Evolutionary conservation across 2,329 filamentous ascomycete genomes (phyloP).

Genomic region (Mycosphaerelloides madeirae): DNA sequence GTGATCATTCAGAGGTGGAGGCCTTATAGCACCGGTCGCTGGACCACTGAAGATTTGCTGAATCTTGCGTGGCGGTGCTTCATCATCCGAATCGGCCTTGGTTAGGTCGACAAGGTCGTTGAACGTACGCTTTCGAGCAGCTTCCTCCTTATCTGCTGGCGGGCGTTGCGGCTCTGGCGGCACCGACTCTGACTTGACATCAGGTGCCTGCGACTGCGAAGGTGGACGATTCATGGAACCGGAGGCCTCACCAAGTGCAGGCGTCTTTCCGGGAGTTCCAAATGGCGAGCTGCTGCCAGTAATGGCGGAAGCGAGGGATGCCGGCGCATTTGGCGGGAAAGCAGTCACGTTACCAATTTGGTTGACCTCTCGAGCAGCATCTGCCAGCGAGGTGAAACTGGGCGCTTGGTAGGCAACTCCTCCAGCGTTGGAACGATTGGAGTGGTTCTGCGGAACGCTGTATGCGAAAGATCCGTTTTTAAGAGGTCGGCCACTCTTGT

Average conservation of each 20-base stretch:
- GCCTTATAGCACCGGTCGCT: constrained; percentile 2
- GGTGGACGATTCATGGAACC: neutral
- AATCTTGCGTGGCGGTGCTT: constrained; percentile 40
- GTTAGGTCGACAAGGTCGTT: constrained; percentile 53
- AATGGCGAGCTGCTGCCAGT: neutral
- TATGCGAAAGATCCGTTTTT: constrained; percentile 16
- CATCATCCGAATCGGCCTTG: constrained; percentile 39
- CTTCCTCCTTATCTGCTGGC: constrained; percentile 49
- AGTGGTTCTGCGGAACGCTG: constrained; percentile 7
- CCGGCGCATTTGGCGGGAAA: constrained; percentile 3
- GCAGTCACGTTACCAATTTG: constrained; percentile 13
- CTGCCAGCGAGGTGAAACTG: constrained; percentile 22
- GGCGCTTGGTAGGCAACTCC: constrained; percentile 26
- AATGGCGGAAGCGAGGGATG: constrained; percentile 10
- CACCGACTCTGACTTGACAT: constrained; percentile 18
- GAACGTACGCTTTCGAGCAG: constrained; percentile 52
- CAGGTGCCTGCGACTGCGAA: constrained; percentile 7
- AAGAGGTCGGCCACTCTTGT: constrained; percentile 12
- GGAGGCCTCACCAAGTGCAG: neutral
- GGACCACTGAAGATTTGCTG: constrained; percentile 19
- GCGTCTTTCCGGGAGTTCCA: neutral
- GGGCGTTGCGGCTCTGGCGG: constrained; percentile 21
- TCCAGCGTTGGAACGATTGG: constrained; percentile 3
- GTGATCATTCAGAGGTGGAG: constrained; percentile 5
- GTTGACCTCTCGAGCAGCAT: constrained; percentile 23